Conservation (phyloP, 106 monocot genomes). For the Dioscorea zingiberensis region DNA sequence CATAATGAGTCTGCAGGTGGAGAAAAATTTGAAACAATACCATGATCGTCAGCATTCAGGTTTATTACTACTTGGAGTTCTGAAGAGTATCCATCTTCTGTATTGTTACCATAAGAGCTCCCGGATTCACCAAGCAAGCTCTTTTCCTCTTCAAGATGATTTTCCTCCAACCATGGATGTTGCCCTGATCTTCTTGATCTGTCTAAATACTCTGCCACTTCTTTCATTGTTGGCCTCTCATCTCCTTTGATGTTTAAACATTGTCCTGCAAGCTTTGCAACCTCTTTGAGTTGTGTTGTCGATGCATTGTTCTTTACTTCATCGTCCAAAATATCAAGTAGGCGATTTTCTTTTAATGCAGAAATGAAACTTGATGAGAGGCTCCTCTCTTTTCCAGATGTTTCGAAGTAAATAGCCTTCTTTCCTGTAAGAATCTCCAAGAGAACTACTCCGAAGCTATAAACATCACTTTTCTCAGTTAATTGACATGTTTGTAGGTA, state of each 20-base stretch:
- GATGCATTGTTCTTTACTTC: not conserved
- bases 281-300: not conserved
- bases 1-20: no score
- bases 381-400: constrained; percentile 1
- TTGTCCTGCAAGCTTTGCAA: constrained; percentile 6
- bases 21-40: no score
- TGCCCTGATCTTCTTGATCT: constrained; percentile 12
- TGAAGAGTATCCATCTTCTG: no score
- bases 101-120: no score
- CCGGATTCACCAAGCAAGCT: no score
- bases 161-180: no score
- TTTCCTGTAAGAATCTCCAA: constrained; percentile 18
- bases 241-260: constrained; percentile 15
- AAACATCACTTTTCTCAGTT: no score
- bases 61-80: no score
- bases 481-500: constrained; percentile 12
- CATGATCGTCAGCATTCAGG: no score
- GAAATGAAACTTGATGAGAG: not conserved
- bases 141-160: no score
- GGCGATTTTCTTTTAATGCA: not conserved
- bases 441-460: constrained; percentile 28
- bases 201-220: constrained; percentile 19
- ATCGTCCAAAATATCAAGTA: not conserved
- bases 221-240: constrained; percentile 26
- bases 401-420: constrained; percentile 4